These are phyloP conservation scores for Groenewaldozyma auringiensis DNA, from an alignment of 1,139 yeast genomes.

Conservation along the genomic window DNA sequence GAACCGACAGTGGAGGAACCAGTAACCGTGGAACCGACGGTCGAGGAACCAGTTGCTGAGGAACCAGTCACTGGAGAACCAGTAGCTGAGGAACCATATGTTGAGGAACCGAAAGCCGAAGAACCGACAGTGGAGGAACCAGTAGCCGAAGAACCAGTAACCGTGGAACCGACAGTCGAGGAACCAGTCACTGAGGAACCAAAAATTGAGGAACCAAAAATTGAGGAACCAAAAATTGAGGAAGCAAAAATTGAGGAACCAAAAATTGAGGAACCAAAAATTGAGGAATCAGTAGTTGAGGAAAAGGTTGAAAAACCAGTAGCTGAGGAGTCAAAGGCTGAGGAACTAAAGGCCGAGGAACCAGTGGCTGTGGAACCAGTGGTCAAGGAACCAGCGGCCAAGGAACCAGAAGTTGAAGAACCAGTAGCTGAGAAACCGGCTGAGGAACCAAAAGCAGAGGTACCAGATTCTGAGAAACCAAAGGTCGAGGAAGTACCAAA, in stretches of 20 bases:
- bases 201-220: neutral
- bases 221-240: neutral
- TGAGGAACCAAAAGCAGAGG: neutral
- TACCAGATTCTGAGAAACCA: neutral
- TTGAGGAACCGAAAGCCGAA: neutral
- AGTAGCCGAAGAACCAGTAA: neutral
- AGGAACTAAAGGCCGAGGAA: neutral
- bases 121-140: neutral
- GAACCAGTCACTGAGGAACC: neutral
- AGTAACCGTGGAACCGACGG: constrained; percentile 1
- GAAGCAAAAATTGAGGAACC: neutral
- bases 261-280: neutral
- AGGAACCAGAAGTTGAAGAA: constrained; percentile 3
- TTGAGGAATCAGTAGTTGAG: neutral
- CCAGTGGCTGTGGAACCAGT: neutral
- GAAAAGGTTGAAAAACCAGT: neutral
- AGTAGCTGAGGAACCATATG: neutral
- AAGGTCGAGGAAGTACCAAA: neutral
- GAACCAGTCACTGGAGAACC: constrained; percentile 9
- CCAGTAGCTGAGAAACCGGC: neutral
- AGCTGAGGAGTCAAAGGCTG: neutral
- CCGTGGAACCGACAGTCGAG: neutral
- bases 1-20: constrained; percentile 4
- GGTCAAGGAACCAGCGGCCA: neutral
- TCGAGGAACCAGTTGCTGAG: constrained; percentile 7